A percentile compares a stretch with the other conserved stretches of the same genome.
Conservation (phyloP, 2,329 filamentous ascomycete species). For the Talaromyces sp. region DNA sequence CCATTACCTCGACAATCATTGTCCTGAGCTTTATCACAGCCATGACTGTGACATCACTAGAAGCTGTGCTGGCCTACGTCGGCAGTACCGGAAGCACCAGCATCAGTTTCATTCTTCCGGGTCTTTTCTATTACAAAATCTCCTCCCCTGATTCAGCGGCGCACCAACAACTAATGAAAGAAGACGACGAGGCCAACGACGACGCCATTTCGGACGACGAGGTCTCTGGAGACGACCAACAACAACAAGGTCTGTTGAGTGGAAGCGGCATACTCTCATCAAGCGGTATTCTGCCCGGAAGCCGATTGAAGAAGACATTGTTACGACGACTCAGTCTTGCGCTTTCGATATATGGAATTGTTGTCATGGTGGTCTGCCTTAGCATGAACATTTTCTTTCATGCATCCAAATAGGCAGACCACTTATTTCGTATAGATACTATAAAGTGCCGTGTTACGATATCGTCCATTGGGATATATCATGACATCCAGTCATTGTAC, state of each 20-base stretch:
- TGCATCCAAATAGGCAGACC: constrained; percentile 53
- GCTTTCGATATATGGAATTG: constrained; percentile 75
- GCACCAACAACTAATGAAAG: constrained; percentile 83
- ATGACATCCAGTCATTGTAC: not conserved
- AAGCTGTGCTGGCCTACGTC: constrained; percentile 90
- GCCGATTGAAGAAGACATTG: constrained; percentile 59
- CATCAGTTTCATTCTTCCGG: constrained; percentile 94
- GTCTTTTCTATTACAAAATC: constrained; percentile 98
- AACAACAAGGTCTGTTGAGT: constrained; percentile 33
- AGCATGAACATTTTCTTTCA: constrained; percentile 80
- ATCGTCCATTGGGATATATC: not conserved
- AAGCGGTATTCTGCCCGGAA: constrained; percentile 58
- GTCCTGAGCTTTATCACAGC: constrained; percentile 81
- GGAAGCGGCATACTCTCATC: constrained; percentile 49
- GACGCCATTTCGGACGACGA: constrained; percentile 44
- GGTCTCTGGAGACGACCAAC: constrained; percentile 29
- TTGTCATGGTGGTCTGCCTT: constrained; percentile 88
- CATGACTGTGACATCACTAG: constrained; percentile 84
- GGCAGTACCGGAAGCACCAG: constrained; percentile 91
- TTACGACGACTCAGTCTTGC: constrained; percentile 71
- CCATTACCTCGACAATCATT: constrained; percentile 83
- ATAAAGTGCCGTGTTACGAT: not conserved
- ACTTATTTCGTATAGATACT: not conserved
- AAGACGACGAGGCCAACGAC: constrained; percentile 71
- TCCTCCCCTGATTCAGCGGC: constrained; percentile 81